phyloP scores from a whole-genome alignment of 257 asterid genomes.

The Ajuga chamaepitys region DNA sequence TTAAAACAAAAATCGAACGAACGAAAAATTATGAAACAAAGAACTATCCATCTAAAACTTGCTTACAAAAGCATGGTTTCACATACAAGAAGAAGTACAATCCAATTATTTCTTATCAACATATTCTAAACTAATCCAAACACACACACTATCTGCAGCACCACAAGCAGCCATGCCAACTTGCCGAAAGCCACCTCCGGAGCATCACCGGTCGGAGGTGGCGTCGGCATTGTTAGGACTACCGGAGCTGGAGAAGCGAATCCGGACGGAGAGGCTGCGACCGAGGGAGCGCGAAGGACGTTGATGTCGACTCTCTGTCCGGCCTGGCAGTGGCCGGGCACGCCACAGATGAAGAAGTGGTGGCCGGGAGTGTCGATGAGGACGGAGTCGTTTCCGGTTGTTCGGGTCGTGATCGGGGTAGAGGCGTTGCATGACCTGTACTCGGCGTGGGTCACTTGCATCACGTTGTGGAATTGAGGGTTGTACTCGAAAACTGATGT shows the following conservation, averaged over 20 bases:
- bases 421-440: conserved; percentile 66
- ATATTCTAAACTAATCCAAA: conserved; percentile 3
- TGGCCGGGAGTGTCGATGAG: conserved; percentile 49
- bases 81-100: no score
- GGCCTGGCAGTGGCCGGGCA: conserved; percentile 84
- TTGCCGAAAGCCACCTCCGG: background rate
- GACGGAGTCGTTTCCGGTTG: conserved; percentile 82
- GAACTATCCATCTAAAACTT: no score
- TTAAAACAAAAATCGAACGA: no score
- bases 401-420: conserved; percentile 55
- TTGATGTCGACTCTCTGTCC: conserved; percentile 82
- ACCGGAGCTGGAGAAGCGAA: conserved; percentile 23
- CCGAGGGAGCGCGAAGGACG: conserved; percentile 28
- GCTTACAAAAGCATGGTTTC: no score
- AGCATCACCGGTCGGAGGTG: conserved; percentile 29
- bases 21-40: no score
- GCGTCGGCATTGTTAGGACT: background rate
- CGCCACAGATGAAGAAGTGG: conserved; percentile 71
- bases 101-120: background rate
- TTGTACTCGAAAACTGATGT: conserved; percentile 57
- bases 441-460: conserved; percentile 54
- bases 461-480: conserved; percentile 72
- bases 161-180: conserved; percentile 16
- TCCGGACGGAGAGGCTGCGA: conserved; percentile 34
- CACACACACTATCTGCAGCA: conserved; percentile 13